phyloP scores from a whole-genome alignment of 2,329 filamentous ascomycete species.

The Penicillium vulpinum region DNA sequence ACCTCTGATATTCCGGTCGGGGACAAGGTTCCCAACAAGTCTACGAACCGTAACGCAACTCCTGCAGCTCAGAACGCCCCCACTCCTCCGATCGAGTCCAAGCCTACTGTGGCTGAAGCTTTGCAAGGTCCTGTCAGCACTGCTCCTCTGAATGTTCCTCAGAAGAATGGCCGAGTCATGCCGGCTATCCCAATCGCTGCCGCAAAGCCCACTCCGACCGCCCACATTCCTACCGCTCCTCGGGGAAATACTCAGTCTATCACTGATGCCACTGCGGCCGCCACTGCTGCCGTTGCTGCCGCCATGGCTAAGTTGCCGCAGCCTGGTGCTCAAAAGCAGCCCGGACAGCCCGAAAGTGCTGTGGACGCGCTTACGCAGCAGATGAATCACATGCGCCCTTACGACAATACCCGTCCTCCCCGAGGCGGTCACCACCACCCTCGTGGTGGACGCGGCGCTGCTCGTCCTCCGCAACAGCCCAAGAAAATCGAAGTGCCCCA shows the following conservation, averaged over 20 bases:
- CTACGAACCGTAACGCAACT: slow-evolving; percentile 36
- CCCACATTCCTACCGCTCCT: slow-evolving; percentile 27
- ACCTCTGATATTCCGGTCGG: slow-evolving; percentile 48
- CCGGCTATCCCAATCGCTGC: slow-evolving; percentile 49
- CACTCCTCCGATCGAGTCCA: slow-evolving; percentile 41
- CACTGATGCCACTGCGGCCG: slow-evolving; percentile 50
- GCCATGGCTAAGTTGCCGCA: slow-evolving; percentile 54
- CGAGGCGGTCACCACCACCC: slow-evolving; percentile 42
- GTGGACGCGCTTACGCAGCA: slow-evolving; percentile 48
- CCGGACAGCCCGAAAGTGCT: slow-evolving; percentile 32
- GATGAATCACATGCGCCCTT: slow-evolving; percentile 49
- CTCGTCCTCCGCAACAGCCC: slow-evolving; percentile 48
- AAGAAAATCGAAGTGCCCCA: slow-evolving; percentile 84
- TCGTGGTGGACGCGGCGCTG: slow-evolving; percentile 50
- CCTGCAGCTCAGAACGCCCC: slow-evolving; percentile 37
- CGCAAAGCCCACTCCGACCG: slow-evolving; percentile 27
- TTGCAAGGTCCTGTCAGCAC: slow-evolving; percentile 30
- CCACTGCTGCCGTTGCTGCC: slow-evolving; percentile 52
- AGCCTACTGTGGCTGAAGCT: slow-evolving; percentile 41
- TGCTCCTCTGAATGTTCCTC: slow-evolving; percentile 26
- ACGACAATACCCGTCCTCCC: slow-evolving; percentile 37
- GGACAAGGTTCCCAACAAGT: slow-evolving; percentile 39
- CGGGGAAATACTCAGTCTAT: slow-evolving; percentile 36
- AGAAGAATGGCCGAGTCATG: slow-evolving; percentile 45
- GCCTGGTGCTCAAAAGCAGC: slow-evolving; percentile 38